Percentiles rank a stretch among this genome's conserved stretches.
phyloP scores from a whole-genome alignment of 2,329 filamentous ascomycete species.

The Piedraia hortae region DNA sequence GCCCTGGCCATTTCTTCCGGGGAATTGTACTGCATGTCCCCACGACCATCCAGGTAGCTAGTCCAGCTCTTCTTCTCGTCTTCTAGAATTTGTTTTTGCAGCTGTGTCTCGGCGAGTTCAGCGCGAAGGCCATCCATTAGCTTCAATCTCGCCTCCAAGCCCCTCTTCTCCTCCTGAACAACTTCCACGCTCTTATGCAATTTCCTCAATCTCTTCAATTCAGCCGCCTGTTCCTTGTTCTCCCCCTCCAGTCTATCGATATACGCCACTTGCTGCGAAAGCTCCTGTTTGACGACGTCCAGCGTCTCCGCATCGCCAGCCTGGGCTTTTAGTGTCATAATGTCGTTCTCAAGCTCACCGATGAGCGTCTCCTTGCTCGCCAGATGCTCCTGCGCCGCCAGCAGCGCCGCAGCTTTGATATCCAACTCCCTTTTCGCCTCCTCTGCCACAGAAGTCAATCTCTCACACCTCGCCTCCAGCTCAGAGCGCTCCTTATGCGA shows the following conservation, averaged over 20 bases:
- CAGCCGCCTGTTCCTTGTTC: constrained; percentile 50
- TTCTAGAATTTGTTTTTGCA: constrained; percentile 66
- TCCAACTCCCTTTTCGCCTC: constrained; percentile 33
- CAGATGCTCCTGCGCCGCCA: constrained; percentile 36
- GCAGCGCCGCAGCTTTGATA: constrained; percentile 27
- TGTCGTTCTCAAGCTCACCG: constrained; percentile 53
- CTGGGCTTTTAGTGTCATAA: constrained; percentile 60
- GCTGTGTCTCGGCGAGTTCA: constrained; percentile 50
- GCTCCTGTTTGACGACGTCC: constrained; percentile 57
- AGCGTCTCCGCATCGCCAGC: constrained; percentile 69
- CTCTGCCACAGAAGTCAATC: constrained; percentile 25
- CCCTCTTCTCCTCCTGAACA: constrained; percentile 81
- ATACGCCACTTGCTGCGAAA: constrained; percentile 77
- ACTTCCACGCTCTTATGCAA: constrained; percentile 70
- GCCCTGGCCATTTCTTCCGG: constrained; percentile 70
- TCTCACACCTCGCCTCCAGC: constrained; percentile 29
- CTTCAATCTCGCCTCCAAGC: constrained; percentile 49
- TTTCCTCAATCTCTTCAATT: constrained; percentile 59
- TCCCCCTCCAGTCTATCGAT: constrained; percentile 58
- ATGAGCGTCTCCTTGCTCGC: constrained; percentile 41
- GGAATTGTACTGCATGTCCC: constrained; percentile 51
- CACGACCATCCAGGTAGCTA: constrained; percentile 45
- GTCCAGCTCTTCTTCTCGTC: constrained; percentile 75
- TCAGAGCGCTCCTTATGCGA: constrained; percentile 30
- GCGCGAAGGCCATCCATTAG: constrained; percentile 45